Evolutionary conservation across 441 rosid species (phyloP).

Genomic region (Adansonia gregorii): DNA sequence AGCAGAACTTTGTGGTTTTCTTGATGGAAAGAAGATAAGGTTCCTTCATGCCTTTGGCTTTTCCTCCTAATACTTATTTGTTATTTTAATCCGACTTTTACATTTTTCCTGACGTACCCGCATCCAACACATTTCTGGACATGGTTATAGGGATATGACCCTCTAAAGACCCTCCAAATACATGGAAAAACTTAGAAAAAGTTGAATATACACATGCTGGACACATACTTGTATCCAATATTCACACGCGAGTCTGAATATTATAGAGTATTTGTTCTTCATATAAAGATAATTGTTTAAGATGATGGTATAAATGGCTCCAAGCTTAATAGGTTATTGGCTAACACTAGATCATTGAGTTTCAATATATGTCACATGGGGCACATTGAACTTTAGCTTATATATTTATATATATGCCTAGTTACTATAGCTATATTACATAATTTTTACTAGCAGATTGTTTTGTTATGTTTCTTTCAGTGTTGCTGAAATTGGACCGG

Average conservation of each 20-base stretch:
- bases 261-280: too few relatives aligned
- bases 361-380: neutral
- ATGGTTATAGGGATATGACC: neutral
- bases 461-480: too few relatives aligned
- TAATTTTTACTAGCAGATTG: too few relatives aligned
- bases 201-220: neutral
- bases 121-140: neutral
- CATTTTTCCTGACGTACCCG: neutral
- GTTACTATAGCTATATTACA: too few relatives aligned
- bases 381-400: too few relatives aligned
- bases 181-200: neutral
- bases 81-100: neutral
- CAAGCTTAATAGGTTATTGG: neutral
- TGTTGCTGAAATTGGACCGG: too few relatives aligned
- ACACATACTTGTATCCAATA: too few relatives aligned
- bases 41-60: conserved; percentile 19
- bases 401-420: too few relatives aligned
- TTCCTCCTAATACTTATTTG: neutral
- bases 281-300: too few relatives aligned
- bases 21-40: conserved; percentile 86
- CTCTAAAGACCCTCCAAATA: neutral
- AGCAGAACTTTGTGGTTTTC: conserved; percentile 76
- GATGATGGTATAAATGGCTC: neutral
- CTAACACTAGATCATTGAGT: neutral
- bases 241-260: too few relatives aligned